Evolutionary conservation across 208 protist species (phyloP).

Genomic region (Leishmania guyanensis): DNA sequence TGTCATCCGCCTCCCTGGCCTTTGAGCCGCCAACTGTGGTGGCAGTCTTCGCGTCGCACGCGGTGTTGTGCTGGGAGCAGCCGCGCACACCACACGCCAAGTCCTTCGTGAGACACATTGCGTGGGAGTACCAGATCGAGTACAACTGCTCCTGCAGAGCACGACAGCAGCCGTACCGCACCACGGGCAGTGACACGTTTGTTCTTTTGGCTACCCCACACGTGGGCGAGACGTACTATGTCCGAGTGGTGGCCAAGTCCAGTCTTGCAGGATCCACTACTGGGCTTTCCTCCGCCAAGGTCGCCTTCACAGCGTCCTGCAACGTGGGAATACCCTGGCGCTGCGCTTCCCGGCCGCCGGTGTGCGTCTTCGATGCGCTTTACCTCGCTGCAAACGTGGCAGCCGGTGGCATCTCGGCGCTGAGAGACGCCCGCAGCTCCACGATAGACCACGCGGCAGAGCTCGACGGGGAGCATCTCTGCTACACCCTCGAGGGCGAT

Average conservation of each 20-base stretch:
- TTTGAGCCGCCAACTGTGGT: constrained; percentile 28
- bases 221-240: constrained; percentile 47
- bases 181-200: constrained; percentile 32
- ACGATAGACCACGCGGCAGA: constrained; percentile 1
- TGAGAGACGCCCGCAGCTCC: constrained; percentile 2
- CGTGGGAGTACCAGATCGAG: constrained; percentile 65
- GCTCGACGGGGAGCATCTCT: background rate
- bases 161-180: constrained; percentile 24
- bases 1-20: background rate
- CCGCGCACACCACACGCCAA: constrained; percentile 12
- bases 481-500: constrained; percentile 15
- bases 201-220: constrained; percentile 45
- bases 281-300: constrained; percentile 33
- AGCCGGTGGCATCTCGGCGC: background rate
- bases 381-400: constrained; percentile 33
- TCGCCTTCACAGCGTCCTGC: constrained; percentile 21
- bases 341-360: constrained; percentile 21
- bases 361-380: constrained; percentile 61
- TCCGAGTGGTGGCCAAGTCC: constrained; percentile 51
- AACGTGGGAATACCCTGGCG: constrained; percentile 41
- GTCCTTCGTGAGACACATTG: constrained; percentile 20
- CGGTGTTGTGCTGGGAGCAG: constrained; percentile 50
- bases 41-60: constrained; percentile 50
- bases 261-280: constrained; percentile 25
- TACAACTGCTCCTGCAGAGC: constrained; percentile 44